Conservation (phyloP, 768 basidiomycete genomes). For the Russula lepida region DNA sequence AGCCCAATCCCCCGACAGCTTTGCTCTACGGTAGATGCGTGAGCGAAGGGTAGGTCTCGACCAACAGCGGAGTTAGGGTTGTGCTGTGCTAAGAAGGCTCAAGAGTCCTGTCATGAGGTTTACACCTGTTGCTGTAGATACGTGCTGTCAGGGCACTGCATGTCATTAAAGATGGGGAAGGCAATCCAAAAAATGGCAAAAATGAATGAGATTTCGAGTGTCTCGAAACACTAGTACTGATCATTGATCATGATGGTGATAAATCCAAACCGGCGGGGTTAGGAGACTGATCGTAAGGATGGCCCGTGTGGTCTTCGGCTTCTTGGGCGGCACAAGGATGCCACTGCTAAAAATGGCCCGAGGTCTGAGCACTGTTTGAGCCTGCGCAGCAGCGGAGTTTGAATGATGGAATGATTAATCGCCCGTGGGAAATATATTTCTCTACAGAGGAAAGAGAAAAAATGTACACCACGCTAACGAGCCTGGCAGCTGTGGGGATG, state of each 20-base stretch:
- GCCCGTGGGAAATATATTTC: background rate
- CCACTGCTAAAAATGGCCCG: background rate
- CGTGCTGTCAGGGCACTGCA: background rate
- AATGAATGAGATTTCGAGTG: background rate
- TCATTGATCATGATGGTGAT: background rate
- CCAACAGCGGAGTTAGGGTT: background rate
- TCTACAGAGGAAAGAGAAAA: background rate
- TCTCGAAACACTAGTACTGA: too few relatives aligned
- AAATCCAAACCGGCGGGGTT: background rate
- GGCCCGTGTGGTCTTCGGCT: background rate
- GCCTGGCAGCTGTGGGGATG: conserved; percentile 16
- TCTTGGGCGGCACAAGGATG: background rate
- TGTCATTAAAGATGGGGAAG: background rate
- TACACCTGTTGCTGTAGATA: conserved; percentile 1
- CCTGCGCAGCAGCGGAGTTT: background rate
- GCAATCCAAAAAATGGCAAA: background rate
- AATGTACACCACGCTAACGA: conserved; percentile 24
- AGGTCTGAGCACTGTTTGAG: background rate
- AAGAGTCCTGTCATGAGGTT: background rate
- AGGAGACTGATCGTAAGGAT: too few relatives aligned
- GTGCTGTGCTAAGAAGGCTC: background rate
- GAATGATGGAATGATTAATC: background rate
- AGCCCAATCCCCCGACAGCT: background rate
- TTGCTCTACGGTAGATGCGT: background rate
- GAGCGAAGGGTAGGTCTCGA: background rate